Evolutionary conservation across 345 rosid species (phyloP), one percentile per base, ranked within the genome.

Genomic region (Citrus reticulata): DNA sequence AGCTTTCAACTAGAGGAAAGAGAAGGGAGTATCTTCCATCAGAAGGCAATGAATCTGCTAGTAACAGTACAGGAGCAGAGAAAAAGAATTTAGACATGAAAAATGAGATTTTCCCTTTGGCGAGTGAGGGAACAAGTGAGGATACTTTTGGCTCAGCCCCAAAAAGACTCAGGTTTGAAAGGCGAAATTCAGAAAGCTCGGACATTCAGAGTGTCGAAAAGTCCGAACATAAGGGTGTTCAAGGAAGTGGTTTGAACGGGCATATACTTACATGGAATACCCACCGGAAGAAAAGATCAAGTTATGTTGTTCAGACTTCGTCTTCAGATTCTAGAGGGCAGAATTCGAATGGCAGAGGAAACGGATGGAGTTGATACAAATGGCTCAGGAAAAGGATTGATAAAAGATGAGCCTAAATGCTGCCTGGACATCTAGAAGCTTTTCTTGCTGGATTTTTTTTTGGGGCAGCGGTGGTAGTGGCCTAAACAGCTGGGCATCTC

Each of bases 231-330:
- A 78, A 75, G 22, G 84, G 65, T 77, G 59, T 46, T 61, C 76
- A 79, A 81, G 85, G 60, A 68, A 71, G 75, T 54, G 79, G 77
- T 9, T 87, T 85, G 90, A 85, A 84, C 6, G 88, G 85, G 59
- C 82, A 82, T 61, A 68, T 90, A 60, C 74, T 93, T 59, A 83
- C 92, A 51, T 96, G 99, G 99, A 94, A 87, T 79, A 85, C 94
- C 42, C 80, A 91, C 79, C 92, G 89, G 85, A 94, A 91, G 93
- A 96, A 91, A 89, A 88, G 98, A 83, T 94, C 99, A 30, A 94
- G 89, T 75, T 91, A 90, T 84, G 80, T 78, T 13, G 57, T 87
- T 34, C 93, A 85, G n/a, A 90, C 83, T 79, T 86, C 96, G 40
- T 93, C 99, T 4, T 82, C 97, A 17, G 95, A 94, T 81, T 88